Evolutionary conservation across 352 stramenopile species (phyloP).

Genomic region (Globisporangium cederbergense): DNA sequence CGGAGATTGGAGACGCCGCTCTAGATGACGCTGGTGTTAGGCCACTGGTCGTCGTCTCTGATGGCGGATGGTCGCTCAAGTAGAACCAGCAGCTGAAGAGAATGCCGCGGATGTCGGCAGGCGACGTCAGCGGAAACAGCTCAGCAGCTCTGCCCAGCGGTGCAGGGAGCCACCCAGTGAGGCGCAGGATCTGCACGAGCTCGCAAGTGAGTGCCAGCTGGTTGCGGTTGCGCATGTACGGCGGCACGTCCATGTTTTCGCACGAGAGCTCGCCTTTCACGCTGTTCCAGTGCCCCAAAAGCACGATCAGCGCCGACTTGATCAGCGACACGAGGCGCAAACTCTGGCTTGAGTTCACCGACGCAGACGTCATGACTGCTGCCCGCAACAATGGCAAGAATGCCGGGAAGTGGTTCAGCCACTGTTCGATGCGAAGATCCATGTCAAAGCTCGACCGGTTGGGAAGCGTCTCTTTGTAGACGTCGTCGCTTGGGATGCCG

Average conservation of each 20-base stretch:
- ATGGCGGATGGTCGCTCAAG: conserved; percentile 68
- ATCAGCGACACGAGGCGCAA: conserved; percentile 66
- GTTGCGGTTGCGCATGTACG: conserved; percentile 77
- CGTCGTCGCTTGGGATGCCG: conserved; percentile 67
- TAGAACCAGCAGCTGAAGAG: conserved; percentile 86
- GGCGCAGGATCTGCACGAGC: conserved; percentile 53
- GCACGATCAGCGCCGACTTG: conserved; percentile 71
- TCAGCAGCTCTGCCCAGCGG: conserved; percentile 49
- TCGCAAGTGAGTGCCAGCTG: conserved; percentile 65
- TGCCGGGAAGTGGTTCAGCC: conserved; percentile 76
- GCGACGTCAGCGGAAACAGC: conserved; percentile 62
- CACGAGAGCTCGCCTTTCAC: conserved; percentile 60
- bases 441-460: conserved; percentile 83
- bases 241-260: conserved; percentile 74
- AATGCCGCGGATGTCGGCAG: conserved; percentile 68
- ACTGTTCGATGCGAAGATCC: conserved; percentile 79
- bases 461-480: conserved; percentile 80
- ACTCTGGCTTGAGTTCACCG: conserved; percentile 37
- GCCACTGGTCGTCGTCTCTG: conserved; percentile 22
- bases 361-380: conserved; percentile 35
- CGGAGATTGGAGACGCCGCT: conserved; percentile 43
- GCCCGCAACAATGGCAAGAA: conserved; percentile 60
- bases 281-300: conserved; percentile 81
- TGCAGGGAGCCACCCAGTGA: conserved; percentile 57
- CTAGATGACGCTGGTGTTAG: conserved; percentile 41